Conservation (phyloP, 371 early-diverging fungal genomes). For the Smittium culicis region DNA sequence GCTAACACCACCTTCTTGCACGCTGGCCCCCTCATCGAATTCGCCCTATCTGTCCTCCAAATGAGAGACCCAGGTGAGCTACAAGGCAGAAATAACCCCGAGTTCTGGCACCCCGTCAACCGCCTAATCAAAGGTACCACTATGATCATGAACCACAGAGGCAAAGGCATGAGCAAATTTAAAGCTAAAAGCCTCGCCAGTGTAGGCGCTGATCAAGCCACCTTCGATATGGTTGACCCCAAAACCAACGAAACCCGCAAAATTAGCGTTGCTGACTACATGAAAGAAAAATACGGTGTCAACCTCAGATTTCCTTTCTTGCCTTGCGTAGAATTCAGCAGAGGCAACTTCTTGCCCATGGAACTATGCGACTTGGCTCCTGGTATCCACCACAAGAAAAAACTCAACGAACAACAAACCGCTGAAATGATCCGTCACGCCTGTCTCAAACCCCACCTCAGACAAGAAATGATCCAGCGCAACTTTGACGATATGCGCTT, state of each 20-base stretch:
- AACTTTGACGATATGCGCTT: constrained; percentile 36
- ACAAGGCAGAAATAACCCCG: neutral
- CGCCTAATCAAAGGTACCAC: constrained; percentile 39
- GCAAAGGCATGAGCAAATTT: constrained; percentile 46
- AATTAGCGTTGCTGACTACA: constrained; percentile 60
- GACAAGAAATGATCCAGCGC: constrained; percentile 43
- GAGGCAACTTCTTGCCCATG: constrained; percentile 53
- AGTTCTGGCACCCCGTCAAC: no score
- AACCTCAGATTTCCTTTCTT: constrained; percentile 55
- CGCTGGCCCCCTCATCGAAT: constrained; percentile 15
- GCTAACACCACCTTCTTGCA: constrained; percentile 73
- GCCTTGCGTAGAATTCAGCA: constrained; percentile 62
- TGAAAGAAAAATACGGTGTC: constrained; percentile 45
- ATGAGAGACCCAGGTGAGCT: constrained; percentile 39
- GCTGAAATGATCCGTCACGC: constrained; percentile 86
- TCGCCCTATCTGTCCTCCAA: constrained; percentile 25
- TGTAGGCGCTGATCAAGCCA: constrained; percentile 45
- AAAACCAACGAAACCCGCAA: constrained; percentile 20
- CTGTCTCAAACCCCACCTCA: constrained; percentile 55
- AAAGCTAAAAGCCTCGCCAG: constrained; percentile 48
- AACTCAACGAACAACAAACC: constrained; percentile 54
- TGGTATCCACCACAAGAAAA: constrained; percentile 51
- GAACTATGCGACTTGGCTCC: constrained; percentile 70
- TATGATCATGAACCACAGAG: constrained; percentile 12
- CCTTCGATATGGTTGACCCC: constrained; percentile 39